Base-by-base conservation (phyloP, 2,329 filamentous ascomycete species). In the Gyromitra esculenta region DNA sequence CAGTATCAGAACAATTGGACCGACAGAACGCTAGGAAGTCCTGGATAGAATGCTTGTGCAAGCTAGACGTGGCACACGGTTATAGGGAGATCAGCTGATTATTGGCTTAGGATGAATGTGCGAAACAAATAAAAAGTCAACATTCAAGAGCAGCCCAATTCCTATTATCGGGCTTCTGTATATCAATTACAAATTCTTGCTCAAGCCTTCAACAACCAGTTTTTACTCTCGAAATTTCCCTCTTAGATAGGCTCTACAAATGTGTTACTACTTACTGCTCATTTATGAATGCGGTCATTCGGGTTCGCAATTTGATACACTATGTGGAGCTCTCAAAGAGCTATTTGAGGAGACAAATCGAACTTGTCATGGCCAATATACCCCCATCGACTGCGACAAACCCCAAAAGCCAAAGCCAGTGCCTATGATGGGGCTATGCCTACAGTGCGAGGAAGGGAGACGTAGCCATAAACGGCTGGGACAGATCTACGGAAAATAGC, bases 241-340 rank as follows among this genome's bases (percentile, higher is more conserved):
- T 39, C 59, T 1, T 15, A 35, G 56, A 13, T 18, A 37, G 35
- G 13, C 25, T 18, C 41, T 7, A 3, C 52, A 18, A 39, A 77
- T 77, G 75, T 77, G 75, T 41, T 70, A 77, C 59, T 77, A 59
- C 39, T 60, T 75, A 35, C 52, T 45, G 18, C 71, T 77, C 52
- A 9, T 69, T n/a, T 78, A 64, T 54, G 63, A 56, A 37, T 78
- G 76, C 35, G 63, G 63, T 13, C 74, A 78, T 35, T 45, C 25
- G 0, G 68, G 18, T 39, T 60, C 57, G 1, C 63, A 73, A 37
- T 76, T 78, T 50, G 63, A 78, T 52, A 73, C 43, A 21, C 56
- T 78, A 1, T 78, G 74, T 45, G 39, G 64, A 8, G 18, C n/a
- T 18, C 18, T 77, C 18, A 50, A 41, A 43, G 59, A 65, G n/a